Evolutionary conservation across 352 stramenopile species (phyloP).

Genomic region (Pythium utonaiense): DNA sequence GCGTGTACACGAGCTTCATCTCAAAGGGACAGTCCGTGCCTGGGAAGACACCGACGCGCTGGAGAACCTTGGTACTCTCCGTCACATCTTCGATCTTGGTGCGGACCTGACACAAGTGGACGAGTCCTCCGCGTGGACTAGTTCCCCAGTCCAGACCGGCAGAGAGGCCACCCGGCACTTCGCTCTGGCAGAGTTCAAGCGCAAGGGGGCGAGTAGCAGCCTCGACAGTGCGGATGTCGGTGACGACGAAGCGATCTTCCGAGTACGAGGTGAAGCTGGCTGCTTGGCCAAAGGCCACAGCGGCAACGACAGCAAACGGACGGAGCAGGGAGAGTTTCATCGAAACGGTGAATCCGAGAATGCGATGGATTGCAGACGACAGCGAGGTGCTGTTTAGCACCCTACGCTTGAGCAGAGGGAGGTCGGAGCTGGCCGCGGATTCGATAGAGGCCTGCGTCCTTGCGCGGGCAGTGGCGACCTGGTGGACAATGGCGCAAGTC

Average conservation of each 20-base stretch:
- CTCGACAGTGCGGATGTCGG: background rate
- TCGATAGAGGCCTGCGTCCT: too few species aligned
- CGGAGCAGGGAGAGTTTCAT: background rate
- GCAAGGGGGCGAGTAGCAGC: background rate
- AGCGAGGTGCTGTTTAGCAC: too few species aligned
- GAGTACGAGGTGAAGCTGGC: background rate
- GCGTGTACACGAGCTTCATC: conserved; percentile 2
- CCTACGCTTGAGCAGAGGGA: too few species aligned
- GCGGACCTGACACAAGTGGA: conserved; percentile 4
- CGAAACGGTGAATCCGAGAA: background rate
- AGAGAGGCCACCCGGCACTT: background rate
- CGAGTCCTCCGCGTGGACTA: background rate
- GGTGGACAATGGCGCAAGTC: too few species aligned
- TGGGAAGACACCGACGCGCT: conserved; percentile 8
- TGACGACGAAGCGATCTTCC: background rate
- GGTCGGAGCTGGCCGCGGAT: background rate
- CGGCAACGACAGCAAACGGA: background rate
- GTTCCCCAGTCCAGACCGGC: background rate
- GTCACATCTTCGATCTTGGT: conserved; percentile 2
- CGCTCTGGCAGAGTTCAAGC: background rate
- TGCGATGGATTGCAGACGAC: too few species aligned
- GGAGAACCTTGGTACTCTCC: background rate
- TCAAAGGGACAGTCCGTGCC: background rate
- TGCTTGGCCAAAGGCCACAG: background rate
- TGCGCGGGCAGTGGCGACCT: too few species aligned